Conservation (phyloP, 1,139 yeast genomes). For the Taphrina communis region DNA sequence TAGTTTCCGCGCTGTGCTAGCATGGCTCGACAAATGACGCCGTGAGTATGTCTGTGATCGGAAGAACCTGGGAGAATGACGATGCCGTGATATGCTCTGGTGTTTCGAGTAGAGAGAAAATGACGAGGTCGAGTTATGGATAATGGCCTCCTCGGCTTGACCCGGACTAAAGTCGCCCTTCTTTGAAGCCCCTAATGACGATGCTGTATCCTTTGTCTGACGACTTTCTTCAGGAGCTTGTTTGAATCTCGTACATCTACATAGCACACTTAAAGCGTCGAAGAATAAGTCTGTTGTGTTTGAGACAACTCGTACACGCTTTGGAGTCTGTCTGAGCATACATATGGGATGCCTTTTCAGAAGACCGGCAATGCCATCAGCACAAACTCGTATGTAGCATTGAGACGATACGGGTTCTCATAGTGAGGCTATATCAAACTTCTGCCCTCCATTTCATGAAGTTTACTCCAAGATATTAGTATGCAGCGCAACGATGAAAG, state of each 20-base stretch:
- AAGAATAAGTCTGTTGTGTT: constrained; percentile 5
- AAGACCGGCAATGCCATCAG: constrained; percentile 1
- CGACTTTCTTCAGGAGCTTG: background rate
- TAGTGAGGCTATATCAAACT: background rate
- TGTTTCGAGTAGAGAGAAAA: too few relatives aligned
- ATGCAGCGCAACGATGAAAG: background rate
- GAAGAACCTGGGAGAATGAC: background rate
- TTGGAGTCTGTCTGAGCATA: constrained; percentile 22
- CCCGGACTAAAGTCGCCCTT: too few relatives aligned
- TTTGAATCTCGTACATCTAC: background rate
- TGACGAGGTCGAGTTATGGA: too few relatives aligned
- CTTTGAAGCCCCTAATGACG: too few relatives aligned
- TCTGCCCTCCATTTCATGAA: background rate
- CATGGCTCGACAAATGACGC: background rate
- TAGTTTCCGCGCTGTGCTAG: too few relatives aligned
- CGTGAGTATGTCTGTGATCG: background rate
- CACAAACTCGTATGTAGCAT: too few relatives aligned
- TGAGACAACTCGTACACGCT: constrained; percentile 3
- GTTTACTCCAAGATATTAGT: background rate
- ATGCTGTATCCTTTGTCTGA: too few relatives aligned
- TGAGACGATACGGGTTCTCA: background rate
- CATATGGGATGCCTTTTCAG: background rate
- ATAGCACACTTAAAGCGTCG: background rate
- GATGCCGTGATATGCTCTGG: too few relatives aligned
- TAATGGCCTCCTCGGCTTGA: too few relatives aligned